Evolutionary conservation across 1,139 yeast genomes (phyloP).

Genomic region (Nadsonia commutata): DNA sequence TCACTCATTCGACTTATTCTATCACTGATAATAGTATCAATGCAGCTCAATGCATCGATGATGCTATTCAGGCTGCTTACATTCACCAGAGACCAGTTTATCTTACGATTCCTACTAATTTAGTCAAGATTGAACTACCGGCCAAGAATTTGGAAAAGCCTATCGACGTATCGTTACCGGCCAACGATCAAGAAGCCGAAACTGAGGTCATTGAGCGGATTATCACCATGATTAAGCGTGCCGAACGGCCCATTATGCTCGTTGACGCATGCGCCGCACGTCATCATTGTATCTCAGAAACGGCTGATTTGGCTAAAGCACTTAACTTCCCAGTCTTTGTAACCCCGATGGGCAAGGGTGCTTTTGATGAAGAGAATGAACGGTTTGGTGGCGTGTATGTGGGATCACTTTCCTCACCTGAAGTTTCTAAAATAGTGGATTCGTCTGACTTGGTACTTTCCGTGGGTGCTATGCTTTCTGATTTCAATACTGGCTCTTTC

Average conservation of each 20-base stretch:
- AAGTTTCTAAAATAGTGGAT: conserved; percentile 63
- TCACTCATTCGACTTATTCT: conserved; percentile 51
- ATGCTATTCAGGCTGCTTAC: conserved; percentile 59
- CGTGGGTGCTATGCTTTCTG: conserved; percentile 72
- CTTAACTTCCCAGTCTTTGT: conserved; percentile 76
- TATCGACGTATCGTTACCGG: conserved; percentile 44
- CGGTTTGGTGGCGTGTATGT: conserved; percentile 81
- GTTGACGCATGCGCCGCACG: conserved; percentile 83
- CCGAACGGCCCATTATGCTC: conserved; percentile 57
- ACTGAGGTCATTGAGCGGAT: conserved; percentile 52
- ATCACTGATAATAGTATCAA: conserved; percentile 44
- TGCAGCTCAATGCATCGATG: conserved; percentile 59
- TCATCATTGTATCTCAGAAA: conserved; percentile 53
- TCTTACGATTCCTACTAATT: conserved; percentile 69
- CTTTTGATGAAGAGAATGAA: conserved; percentile 57
- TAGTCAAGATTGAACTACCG: conserved; percentile 52
- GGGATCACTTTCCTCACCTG: conserved; percentile 65
- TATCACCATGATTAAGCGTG: conserved; percentile 35
- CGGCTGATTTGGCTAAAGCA: conserved; percentile 42
- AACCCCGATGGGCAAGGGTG: conserved; percentile 86
- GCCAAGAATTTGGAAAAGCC: conserved; percentile 43
- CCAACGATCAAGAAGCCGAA: conserved; percentile 59
- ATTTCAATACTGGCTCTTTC: conserved; percentile 83
- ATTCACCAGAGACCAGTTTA: conserved; percentile 70
- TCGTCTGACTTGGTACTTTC: conserved; percentile 62